These are phyloP conservation scores for Iodosphaeria phyllophila DNA, from an alignment of 2,329 filamentous ascomycete genomes.

Conservation along the genomic window DNA sequence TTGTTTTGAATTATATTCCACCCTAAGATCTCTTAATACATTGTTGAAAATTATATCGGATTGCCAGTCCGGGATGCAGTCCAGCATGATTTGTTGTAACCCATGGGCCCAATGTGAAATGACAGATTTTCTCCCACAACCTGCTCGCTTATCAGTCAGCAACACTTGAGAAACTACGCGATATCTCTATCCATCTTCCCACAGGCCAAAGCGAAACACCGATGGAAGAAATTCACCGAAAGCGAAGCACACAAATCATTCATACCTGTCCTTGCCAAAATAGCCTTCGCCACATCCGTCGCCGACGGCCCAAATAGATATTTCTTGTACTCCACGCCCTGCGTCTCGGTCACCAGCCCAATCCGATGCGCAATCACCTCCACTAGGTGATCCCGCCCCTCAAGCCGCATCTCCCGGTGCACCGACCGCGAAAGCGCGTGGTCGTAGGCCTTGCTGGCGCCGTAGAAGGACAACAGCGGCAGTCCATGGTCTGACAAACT, in stretches of 20 bases:
- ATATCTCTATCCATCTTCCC: conserved; percentile 1
- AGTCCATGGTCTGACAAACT: conserved; percentile 23
- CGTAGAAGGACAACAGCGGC: conserved; percentile 27
- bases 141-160: no score
- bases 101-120: no score
- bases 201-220: conserved; percentile 1
- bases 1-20: no score
- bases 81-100: no score
- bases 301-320: conserved; percentile 6
- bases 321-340: conserved; percentile 3
- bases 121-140: no score
- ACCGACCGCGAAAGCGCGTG: conserved; percentile 4
- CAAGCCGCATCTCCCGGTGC: conserved; percentile 6
- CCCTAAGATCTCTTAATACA: no score
- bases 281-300: conserved; percentile 5
- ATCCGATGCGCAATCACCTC: conserved; percentile 8
- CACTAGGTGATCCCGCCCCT: conserved; percentile 5
- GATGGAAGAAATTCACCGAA: no score
- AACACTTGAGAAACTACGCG: no score
- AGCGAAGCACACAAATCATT: no score
- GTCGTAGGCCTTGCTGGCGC: conserved; percentile 18
- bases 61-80: no score
- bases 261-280: conserved; percentile 7
- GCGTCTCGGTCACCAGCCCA: conserved; percentile 7
- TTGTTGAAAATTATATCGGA: no score